Evolutionary conservation across 2,329 filamentous ascomycete genomes (phyloP), one percentile per base, ranked within the genome.

Genomic region (Fusarium lyarnte): DNA sequence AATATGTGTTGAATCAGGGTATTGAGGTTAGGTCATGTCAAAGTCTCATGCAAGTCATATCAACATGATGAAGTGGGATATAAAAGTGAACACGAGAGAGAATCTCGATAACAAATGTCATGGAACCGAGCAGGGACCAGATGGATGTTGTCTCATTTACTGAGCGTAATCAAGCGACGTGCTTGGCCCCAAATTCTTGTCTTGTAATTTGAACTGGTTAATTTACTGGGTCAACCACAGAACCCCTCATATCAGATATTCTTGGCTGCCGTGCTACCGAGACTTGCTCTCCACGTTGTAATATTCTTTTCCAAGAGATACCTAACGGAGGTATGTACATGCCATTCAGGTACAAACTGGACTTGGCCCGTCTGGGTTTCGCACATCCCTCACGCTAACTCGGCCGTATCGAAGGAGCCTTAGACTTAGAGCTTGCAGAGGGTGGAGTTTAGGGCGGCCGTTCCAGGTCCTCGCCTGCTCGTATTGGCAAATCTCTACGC

Each of bases 401-500:
- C 42, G 55, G 43, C 58, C 69, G 58, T 61, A 62, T 69, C 47
- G 52, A 62, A n/a, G 19, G 35, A 35, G 38, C 23, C 49, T 36
- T 23, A 29, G 43, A 55, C n/a, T n/a, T n/a, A n/a, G n/a, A 58
- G 45, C 23, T 29, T 25, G 29, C 13, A 43, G 54, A 63, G 54
- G 60, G 59, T 55, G 72, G 59, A 57, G 35, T 55, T 65, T 43
- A 58, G 61, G 61, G 57, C 59, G 29, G 51, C 60, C 63, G 68
- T 66, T 62, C 60, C 55, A 60, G 58, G 63, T 54, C 58, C 17
- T 31, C 63, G 42, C 17, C 42, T 45, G 52, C 64, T 76, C 74
- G 70, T 75, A 75, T 76, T 75, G 58, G 62, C 46, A 61, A 63
- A 71, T 72, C 73, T 58, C 53, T 51, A 43, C 47, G 31, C 33